phyloP scores from a whole-genome alignment of 139 green algal genomes.

The Tetradesmus obliquus region DNA sequence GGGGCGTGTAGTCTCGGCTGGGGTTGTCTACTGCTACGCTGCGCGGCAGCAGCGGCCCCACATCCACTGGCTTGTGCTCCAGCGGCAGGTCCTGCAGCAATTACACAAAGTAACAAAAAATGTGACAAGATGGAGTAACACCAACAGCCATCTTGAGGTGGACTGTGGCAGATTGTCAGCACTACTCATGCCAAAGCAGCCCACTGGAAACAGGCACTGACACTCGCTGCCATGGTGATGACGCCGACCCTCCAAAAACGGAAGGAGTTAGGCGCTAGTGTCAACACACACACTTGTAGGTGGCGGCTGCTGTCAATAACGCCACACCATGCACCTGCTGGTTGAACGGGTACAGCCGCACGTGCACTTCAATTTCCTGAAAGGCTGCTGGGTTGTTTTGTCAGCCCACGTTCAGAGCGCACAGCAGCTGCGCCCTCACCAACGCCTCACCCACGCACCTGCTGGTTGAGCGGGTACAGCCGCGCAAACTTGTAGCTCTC shows the following conservation, averaged over 20 bases:
- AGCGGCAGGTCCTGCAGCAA: constrained; percentile 78
- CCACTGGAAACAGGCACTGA: no score
- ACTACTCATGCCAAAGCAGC: no score
- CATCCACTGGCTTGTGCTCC: constrained; percentile 85
- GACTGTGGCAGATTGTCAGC: no score
- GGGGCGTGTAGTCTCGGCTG: constrained; percentile 94
- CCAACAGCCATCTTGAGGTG: background rate
- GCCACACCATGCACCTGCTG: background rate
- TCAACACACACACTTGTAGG: no score
- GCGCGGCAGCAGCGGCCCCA: constrained; percentile 81
- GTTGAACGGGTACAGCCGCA: constrained; percentile 61
- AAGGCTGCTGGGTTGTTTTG: no score
- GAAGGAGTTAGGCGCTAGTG: no score
- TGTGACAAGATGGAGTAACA: background rate
- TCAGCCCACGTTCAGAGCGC: no score
- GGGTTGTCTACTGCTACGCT: constrained; percentile 83
- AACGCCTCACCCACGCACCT: background rate
- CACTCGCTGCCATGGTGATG: no score
- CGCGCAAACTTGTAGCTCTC: constrained; percentile 97
- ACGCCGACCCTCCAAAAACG: no score
- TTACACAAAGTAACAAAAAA: background rate
- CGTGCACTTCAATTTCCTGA: background rate
- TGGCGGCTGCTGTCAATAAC: no score
- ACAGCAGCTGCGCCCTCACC: no score
- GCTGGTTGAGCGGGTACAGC: constrained; percentile 54